Evolutionary conservation across 148 eudicot species (phyloP).

Genomic region (Nepenthes mirabilis): DNA sequence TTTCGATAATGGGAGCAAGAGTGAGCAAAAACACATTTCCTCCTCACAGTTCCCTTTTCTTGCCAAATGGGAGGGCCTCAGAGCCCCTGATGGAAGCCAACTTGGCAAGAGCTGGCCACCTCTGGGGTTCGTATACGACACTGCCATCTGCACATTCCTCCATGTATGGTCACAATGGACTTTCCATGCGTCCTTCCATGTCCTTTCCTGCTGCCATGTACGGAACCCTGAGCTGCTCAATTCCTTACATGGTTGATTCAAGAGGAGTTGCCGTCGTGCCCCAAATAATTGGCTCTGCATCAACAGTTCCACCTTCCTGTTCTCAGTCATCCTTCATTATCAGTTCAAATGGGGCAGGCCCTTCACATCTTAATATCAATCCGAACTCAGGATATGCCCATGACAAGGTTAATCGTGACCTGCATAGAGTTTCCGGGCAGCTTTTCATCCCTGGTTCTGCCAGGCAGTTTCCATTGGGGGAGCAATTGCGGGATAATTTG

Average conservation of each 20-base stretch:
- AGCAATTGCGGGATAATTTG: constrained; percentile 29
- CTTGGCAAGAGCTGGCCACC: constrained; percentile 32
- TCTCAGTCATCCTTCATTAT: constrained; percentile 26
- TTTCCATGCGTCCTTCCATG: constrained; percentile 33
- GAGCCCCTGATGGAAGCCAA: constrained; percentile 36
- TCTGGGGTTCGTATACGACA: constrained; percentile 33
- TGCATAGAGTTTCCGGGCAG: constrained; percentile 33
- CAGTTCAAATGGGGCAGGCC: constrained; percentile 35
- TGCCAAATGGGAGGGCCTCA: constrained; percentile 33
- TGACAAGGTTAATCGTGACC: constrained; percentile 42
- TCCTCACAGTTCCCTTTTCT: constrained; percentile 18
- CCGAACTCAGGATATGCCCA: constrained; percentile 40
- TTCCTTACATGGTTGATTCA: constrained; percentile 75
- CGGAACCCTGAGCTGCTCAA: constrained; percentile 35
- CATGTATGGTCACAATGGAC: constrained; percentile 42
- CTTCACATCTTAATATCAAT: constrained; percentile 38
- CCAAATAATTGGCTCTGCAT: constrained; percentile 37
- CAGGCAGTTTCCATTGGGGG: constrained; percentile 24
- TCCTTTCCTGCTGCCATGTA: constrained; percentile 35
- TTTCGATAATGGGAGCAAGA: constrained; percentile 72
- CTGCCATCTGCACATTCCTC: constrained; percentile 31
- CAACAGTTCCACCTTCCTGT: constrained; percentile 29
- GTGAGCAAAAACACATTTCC: constrained; percentile 34
- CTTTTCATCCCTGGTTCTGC: constrained; percentile 30
- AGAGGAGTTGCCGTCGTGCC: constrained; percentile 56